Percentiles rank a stretch among this genome's conserved stretches.
Evolutionary conservation across 208 protist genomes (phyloP).

Genomic region (Acanthamoeba healyi): DNA sequence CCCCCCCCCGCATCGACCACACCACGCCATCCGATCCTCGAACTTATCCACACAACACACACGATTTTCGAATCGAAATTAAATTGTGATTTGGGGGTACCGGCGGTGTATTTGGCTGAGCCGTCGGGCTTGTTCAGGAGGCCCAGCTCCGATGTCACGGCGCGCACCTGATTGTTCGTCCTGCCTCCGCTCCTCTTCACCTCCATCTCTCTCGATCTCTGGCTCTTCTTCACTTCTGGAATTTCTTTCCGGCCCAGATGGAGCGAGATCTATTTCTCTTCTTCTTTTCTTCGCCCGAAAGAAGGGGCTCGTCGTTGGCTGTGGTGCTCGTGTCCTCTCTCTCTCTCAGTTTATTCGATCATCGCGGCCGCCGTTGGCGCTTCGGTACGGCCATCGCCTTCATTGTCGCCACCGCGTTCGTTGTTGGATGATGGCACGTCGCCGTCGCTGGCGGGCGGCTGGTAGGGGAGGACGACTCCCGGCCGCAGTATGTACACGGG

Average conservation of each 20-base stretch:
- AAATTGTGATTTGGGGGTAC: not conserved
- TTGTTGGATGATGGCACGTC: too few relatives aligned
- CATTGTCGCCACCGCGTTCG: not conserved
- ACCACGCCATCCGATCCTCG: too few relatives aligned
- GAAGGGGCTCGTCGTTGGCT: too few relatives aligned
- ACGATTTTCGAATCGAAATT: not conserved
- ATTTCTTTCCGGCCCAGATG: too few relatives aligned
- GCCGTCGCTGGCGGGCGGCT: too few relatives aligned
- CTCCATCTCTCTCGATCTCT: constrained; percentile 26
- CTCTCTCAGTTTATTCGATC: not conserved
- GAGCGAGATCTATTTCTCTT: not conserved
- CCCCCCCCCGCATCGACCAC: too few relatives aligned
- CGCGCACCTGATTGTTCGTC: constrained; percentile 18
- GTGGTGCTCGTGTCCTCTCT: too few relatives aligned
- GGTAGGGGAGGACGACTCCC: not conserved
- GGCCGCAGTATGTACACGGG: constrained; percentile 1
- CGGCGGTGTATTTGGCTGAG: constrained; percentile 39
- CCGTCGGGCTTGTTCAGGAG: constrained; percentile 66
- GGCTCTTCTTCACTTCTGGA: not conserved
- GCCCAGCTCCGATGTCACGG: constrained; percentile 10
- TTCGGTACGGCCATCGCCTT: too few relatives aligned
- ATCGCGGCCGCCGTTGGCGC: too few relatives aligned
- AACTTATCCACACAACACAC: too few relatives aligned
- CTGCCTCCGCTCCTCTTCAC: constrained; percentile 16
- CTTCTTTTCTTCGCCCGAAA: not conserved